Base-by-base conservation (phyloP, 2,329 filamentous ascomycete genomes). In the Alternaria solani region DNA sequence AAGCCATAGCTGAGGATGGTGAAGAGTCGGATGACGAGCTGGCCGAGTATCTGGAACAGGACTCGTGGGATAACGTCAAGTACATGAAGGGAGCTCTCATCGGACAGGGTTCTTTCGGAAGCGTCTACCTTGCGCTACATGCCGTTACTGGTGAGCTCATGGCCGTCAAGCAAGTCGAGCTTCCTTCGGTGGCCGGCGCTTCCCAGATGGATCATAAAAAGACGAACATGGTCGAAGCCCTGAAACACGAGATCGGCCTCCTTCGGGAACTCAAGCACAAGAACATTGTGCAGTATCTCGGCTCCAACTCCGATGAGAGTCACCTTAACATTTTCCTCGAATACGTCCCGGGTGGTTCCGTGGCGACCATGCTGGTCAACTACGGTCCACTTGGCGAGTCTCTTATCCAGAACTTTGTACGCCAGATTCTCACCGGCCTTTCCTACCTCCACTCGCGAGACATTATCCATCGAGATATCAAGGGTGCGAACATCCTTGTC, bases 21-120 rank as follows among this genome's bases (percentile, higher is more conserved):
- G 94, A 97, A 75, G 95, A 96, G 71, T 88, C 89, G 7, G 94
- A 98, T 71, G 92, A 94, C 73, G 94, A 95, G 70, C 85, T 98
- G 23, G 88, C 91, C 69, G 94, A 94, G 74, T 97, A 97, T 84
- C 85, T 98, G 41, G 89, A 93, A 34, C 92, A 93, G 65, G 93
- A 97, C 75, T 96, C 93, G 8, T 98, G 95, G 89, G 94, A 96
- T 66, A 94, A 97, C 64, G 91, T 94, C 82, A 96, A 97, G 79
- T 99, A 96, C 92, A 98, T 99, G 93, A 97, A 98, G 83, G 95
- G 95, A 74, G 94, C 94, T 32, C 85, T 98, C 64, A 99, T 99
- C 68, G 95, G 95, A 32, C 93, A 97, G 80, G 95, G 95, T 64
- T 97, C 94, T 5, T 99, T 99, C 74, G 95, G 95, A 72, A 94